Base-by-base conservation (phyloP, 352 stramenopile species). In the Halophytophthora batemanensis region DNA sequence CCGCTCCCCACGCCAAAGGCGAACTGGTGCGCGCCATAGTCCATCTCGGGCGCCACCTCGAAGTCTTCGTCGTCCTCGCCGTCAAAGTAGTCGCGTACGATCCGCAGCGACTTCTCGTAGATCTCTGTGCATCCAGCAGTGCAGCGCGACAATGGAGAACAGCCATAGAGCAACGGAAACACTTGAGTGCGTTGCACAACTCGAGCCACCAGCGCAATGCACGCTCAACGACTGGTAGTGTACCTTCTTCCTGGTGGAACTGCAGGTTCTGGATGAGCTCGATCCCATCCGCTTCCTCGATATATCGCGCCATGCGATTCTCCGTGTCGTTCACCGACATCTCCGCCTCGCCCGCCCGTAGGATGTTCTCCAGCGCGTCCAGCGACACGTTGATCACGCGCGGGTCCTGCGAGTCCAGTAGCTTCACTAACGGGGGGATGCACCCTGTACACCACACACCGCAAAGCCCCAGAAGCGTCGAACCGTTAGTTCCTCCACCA, bases 231-330 rank as follows among this genome's bases (percentile, higher is more conserved):
- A n/a, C n/a, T n/a, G n/a, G n/a, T n/a, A n/a, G n/a, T n/a, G 45
- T 93, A 98, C 75, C 91, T 78, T 98, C 86, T 71, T 98, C 96
- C 56, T 98, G 85, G 60, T 99, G 97, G 60, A 97, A 96, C 65
- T 99, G 97, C 29, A 99, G 74, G 22, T 98, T 90, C 79, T 99
- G 96, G 53, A 99, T 98, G 68, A 98, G 93, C 59, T 96, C 93
- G 23, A 99, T 70, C 46, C 97, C 97, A 46, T 98, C 95, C 29
- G 89, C 87, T 74, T 99, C 96, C 37, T 97, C 93, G 65, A 99
- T 90, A 59, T 89, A 93, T 40, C 88, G 77, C n/a, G 93, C 91
- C 92, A 99, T 98, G 62, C 93, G 68, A 75, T 98, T 99, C 47
- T 96, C 86, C 6, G 45, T 66, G 14, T 85, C 82, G 21, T 77